Base-by-base conservation (phyloP, 2,329 filamentous ascomycete genomes). In the Diaporthe aspalathi region DNA sequence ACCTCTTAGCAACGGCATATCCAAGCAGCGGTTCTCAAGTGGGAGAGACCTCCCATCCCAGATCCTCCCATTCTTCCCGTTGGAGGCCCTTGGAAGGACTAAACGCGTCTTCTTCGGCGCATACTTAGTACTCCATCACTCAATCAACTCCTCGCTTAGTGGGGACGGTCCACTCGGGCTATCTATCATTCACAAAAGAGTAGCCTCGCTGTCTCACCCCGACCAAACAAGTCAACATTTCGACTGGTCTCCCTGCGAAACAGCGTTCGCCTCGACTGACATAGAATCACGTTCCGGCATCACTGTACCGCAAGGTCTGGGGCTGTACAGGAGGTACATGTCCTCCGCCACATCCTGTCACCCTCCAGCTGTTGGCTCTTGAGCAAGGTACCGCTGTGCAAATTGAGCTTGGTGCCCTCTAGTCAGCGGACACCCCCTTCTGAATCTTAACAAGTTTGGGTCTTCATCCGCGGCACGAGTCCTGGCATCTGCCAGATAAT, bases 401-500 rank as follows among this genome's bases (percentile, higher is more conserved):
- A 70, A 70, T 68, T 67, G 49, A 68, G 60, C 50, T 47, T 50
- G 62, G 60, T 27, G 50, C 60, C 60, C 60, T 65, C 60, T 65
- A 50, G 45, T 65, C 60, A 65, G 60, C 45, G 60, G 60, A 56
- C 49, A 38, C 35, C 54, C 57, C 70, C 70, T 52, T 70, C 63
- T 32, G 67, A 68, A 38, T 60, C 66, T 68, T 27, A 52, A 38
- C 32, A 66, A 29, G 65, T 45, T 20, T 56, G 49, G 38, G 54
- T 45, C 52, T 62, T 20, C 40, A 49, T 54, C 52, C 63, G 40
- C 67, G 57, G 22, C 27, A 47, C 43, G n/a, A 53, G 38, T 72
- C 24, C 67, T 70, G 56, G 65, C 47, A 71, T 63, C 56, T 72
- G 70, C 56, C 49, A 71, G 54, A 47, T 57, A 54, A 22, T 72